Conservation (phyloP, 2,329 filamentous ascomycete genomes). For the Xylariaceae sp. region DNA sequence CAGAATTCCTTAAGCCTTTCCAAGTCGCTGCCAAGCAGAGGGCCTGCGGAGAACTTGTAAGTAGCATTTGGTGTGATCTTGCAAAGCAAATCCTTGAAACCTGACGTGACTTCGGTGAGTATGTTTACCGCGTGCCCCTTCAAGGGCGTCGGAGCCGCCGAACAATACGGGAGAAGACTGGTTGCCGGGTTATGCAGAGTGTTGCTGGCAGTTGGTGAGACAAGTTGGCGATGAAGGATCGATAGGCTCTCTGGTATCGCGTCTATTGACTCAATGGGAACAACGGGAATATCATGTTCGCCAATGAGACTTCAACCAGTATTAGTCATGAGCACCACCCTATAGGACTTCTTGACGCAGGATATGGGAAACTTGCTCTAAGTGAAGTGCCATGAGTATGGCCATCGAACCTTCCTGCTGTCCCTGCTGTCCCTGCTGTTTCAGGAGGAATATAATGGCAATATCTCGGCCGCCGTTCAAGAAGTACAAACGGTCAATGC, state of each 20-base stretch:
- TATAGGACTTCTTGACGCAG: not conserved
- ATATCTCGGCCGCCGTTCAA: slow-evolving; percentile 37
- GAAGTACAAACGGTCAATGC: slow-evolving; percentile 39
- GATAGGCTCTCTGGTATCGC: slow-evolving; percentile 37
- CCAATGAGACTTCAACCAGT: slow-evolving; percentile 29
- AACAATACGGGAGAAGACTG: slow-evolving; percentile 33
- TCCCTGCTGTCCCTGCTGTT: slow-evolving; percentile 23
- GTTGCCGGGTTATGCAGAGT: slow-evolving; percentile 19
- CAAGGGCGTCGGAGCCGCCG: slow-evolving; percentile 21
- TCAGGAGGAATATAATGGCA: slow-evolving; percentile 44
- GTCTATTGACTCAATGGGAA: slow-evolving; percentile 38
- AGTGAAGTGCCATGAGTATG: slow-evolving; percentile 41
- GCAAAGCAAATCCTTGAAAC: slow-evolving; percentile 29
- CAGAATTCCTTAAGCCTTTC: slow-evolving; percentile 27
- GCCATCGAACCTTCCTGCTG: slow-evolving; percentile 28
- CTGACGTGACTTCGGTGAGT: slow-evolving; percentile 30
- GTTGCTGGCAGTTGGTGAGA: slow-evolving; percentile 2
- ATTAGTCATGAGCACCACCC: slow-evolving; percentile 10
- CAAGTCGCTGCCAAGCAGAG: slow-evolving; percentile 27
- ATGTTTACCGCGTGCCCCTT: slow-evolving; percentile 29
- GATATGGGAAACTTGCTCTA: slow-evolving; percentile 33
- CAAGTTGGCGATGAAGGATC: slow-evolving; percentile 34
- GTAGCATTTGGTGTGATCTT: slow-evolving; percentile 19
- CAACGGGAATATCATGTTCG: slow-evolving; percentile 35
- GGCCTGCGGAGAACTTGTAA: slow-evolving; percentile 21